Conservation (phyloP, 1,139 yeast species). For the Trichomonascaceae sp. region DNA sequence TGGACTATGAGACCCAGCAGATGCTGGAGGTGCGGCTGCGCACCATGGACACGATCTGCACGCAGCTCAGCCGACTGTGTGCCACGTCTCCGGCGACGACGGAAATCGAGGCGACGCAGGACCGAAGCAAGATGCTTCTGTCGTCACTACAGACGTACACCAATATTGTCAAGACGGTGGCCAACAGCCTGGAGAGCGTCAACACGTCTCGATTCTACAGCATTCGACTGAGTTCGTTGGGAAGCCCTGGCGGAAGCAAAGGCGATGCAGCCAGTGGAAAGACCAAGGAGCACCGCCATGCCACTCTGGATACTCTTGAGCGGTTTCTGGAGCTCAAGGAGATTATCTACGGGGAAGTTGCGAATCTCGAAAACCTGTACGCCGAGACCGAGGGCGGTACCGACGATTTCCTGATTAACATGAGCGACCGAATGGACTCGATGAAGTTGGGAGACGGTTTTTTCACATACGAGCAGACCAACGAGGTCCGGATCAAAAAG, state of each 20-base stretch:
- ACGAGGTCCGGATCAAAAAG: conserved; percentile 8
- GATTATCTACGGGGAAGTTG: conserved; percentile 49
- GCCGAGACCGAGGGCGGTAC: conserved; percentile 38
- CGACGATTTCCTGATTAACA: conserved; percentile 27
- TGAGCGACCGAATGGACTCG: conserved; percentile 13
- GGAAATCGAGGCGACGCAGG: conserved; percentile 10
- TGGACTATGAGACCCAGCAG: conserved; percentile 11
- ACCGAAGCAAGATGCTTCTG: conserved; percentile 11
- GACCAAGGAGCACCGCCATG: too few species aligned
- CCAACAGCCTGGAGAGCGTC: conserved; percentile 18
- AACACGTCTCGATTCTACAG: conserved; percentile 19
- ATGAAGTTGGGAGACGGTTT: conserved; percentile 11
- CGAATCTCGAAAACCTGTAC: conserved; percentile 38
- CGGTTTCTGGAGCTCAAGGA: conserved; percentile 73
- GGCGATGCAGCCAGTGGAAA: conserved; percentile 18
- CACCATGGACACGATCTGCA: conserved; percentile 5
- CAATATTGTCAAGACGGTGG: conserved; percentile 12
- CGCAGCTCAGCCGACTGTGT: conserved; percentile 6
- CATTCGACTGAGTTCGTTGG: conserved; percentile 11
- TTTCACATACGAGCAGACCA: conserved; percentile 8
- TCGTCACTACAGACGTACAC: conserved; percentile 13
- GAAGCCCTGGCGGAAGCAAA: too few species aligned
- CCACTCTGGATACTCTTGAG: conserved; percentile 52
- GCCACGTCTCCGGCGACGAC: conserved; percentile 5
- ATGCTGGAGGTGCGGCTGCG: conserved; percentile 12